phyloP scores from a whole-genome alignment of 805 yeast species.

The Cyberlindnera saturnus region DNA sequence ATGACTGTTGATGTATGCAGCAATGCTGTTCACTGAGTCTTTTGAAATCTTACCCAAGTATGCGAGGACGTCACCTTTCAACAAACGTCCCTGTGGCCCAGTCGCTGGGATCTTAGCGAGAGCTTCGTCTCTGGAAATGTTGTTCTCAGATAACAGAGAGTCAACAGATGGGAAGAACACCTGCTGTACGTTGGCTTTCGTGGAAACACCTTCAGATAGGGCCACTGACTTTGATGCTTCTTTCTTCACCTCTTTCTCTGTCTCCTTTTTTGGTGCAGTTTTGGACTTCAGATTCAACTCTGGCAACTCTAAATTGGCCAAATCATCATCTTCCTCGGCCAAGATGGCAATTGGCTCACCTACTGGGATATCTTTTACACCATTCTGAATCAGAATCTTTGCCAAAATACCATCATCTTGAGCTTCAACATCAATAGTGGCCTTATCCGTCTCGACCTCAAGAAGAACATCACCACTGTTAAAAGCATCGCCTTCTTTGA shows the following conservation, averaged over 20 bases:
- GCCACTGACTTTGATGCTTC: conserved; percentile 6
- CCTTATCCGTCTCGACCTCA: conserved; percentile 85
- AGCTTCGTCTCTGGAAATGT: conserved; percentile 68
- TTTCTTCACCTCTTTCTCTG: conserved; percentile 9
- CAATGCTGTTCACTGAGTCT: conserved; percentile 46
- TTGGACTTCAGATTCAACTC: conserved; percentile 14
- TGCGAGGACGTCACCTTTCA: conserved; percentile 90
- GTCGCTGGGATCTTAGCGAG: conserved; percentile 66
- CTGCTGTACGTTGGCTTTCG: conserved; percentile 59
- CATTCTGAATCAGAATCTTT: conserved; percentile 61
- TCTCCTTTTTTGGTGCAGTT: conserved; percentile 6
- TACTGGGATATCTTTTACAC: conserved; percentile 75
- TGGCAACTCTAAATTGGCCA: conserved; percentile 58
- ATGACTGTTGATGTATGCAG: conserved; percentile 48
- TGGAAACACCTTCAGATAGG: conserved; percentile 17
- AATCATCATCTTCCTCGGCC: conserved; percentile 86
- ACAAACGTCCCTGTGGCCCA: conserved; percentile 82
- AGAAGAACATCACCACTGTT: conserved; percentile 75
- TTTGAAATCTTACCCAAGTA: conserved; percentile 65
- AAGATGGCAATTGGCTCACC: conserved; percentile 86
- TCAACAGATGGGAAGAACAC: conserved; percentile 76
- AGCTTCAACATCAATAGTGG: conserved; percentile 80
- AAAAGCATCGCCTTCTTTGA: conserved; percentile 69
- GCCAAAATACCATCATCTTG: conserved; percentile 89
- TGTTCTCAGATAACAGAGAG: conserved; percentile 51